phyloP scores from a whole-genome alignment of 2,329 filamentous ascomycete genomes.

The Elsinoe australis region DNA sequence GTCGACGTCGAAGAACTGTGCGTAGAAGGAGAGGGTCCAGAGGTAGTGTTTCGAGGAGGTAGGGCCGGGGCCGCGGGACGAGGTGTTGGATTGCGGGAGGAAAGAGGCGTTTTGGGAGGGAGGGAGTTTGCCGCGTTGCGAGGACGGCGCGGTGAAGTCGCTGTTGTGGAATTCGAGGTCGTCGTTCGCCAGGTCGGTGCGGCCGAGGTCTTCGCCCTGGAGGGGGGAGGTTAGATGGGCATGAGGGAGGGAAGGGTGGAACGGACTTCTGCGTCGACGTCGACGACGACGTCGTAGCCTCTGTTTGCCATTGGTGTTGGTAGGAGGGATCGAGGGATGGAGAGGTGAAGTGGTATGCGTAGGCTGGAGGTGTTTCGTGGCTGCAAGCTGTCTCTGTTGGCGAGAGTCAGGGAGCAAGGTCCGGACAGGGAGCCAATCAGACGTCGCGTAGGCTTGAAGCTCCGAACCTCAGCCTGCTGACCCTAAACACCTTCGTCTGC shows the following conservation, averaged over 20 bases:
- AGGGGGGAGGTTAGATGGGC: slow-evolving; percentile 17
- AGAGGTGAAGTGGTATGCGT: too few relatives aligned
- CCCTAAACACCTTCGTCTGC: too few relatives aligned
- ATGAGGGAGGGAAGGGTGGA: background rate
- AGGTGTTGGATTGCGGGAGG: slow-evolving; percentile 25
- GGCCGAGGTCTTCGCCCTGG: slow-evolving; percentile 81
- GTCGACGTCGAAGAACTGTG: slow-evolving; percentile 98
- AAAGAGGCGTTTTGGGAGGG: slow-evolving; percentile 36
- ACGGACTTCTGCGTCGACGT: slow-evolving; percentile 86
- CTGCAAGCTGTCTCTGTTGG: slow-evolving; percentile 11
- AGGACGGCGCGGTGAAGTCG: slow-evolving; percentile 58
- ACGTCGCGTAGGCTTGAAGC: background rate
- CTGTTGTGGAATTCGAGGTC: slow-evolving; percentile 96
- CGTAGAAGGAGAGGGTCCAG: slow-evolving; percentile 89
- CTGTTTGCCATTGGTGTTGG: slow-evolving; percentile 45
- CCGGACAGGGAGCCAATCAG: slow-evolving; percentile 3
- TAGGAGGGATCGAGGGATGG: background rate
- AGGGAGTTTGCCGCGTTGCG: slow-evolving; percentile 44
- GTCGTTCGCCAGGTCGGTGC: slow-evolving; percentile 87
- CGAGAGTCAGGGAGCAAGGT: background rate
- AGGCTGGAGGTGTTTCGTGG: too few relatives aligned
- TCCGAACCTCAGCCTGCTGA: too few relatives aligned
- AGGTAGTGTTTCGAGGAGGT: slow-evolving; percentile 65
- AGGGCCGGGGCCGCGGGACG: slow-evolving; percentile 25
- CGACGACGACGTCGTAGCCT: slow-evolving; percentile 96